These are phyloP conservation scores for Babesia ovata DNA, from an alignment of 169 alveolate genomes.

Conservation along the genomic window DNA sequence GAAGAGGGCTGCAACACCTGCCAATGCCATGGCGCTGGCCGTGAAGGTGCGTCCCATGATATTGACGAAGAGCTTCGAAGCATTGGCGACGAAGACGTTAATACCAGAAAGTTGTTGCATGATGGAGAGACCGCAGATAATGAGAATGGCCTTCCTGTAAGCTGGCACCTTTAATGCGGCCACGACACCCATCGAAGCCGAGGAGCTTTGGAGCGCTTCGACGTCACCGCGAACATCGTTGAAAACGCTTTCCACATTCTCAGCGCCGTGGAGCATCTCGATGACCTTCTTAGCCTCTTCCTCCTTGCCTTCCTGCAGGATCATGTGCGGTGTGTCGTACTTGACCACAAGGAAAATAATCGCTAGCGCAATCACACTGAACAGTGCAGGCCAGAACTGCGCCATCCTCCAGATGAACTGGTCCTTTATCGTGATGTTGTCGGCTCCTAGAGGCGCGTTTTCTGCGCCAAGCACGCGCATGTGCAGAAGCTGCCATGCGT, in stretches of 20 bases:
- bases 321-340: conserved; percentile 73
- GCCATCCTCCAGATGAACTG: conserved; percentile 71
- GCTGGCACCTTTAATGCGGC: conserved; percentile 64
- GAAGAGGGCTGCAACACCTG: conserved; percentile 67
- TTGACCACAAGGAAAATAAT: conserved; percentile 52
- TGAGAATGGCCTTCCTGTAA: conserved; percentile 75
- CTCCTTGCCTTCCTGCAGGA: conserved; percentile 65
- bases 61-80: conserved; percentile 76
- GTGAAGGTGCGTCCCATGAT: conserved; percentile 63
- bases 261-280: conserved; percentile 69
- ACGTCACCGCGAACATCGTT: conserved; percentile 67
- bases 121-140: conserved; percentile 75
- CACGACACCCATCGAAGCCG: conserved; percentile 56
- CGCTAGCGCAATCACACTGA: conserved; percentile 60
- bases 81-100: conserved; percentile 79
- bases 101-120: conserved; percentile 86
- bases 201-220: conserved; percentile 62
- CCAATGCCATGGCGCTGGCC: conserved; percentile 71
- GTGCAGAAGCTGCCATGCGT: conserved; percentile 75
- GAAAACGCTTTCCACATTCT: conserved; percentile 54
- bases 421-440: conserved; percentile 30
- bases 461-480: conserved; percentile 35
- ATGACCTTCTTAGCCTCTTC: conserved; percentile 71
- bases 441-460: conserved; percentile 19
- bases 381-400: conserved; percentile 67